Conservation (phyloP, 2,329 filamentous ascomycete species). For the Colletotrichum musicola region DNA sequence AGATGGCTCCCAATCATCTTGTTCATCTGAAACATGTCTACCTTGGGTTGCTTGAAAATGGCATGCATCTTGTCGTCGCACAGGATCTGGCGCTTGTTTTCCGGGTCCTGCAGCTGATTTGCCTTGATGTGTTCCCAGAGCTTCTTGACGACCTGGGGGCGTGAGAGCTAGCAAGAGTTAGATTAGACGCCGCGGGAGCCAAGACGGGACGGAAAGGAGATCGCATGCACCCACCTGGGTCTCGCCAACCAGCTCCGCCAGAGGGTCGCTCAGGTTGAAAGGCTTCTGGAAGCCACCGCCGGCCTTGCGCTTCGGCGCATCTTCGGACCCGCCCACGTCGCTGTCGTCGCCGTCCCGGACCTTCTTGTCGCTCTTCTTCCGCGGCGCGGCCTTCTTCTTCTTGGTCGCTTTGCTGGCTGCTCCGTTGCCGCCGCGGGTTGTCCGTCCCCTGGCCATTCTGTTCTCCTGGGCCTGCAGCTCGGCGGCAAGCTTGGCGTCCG, state of each 20-base stretch:
- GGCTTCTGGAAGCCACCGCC: conserved; percentile 95
- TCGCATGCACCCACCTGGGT: conserved; percentile 62
- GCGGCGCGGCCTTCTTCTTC: conserved; percentile 76
- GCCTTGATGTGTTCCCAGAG: conserved; percentile 96
- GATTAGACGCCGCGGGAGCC: conserved; percentile 7
- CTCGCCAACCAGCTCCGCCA: conserved; percentile 79
- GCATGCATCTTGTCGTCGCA: conserved; percentile 94
- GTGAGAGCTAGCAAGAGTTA: conserved; percentile 75
- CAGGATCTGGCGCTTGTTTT: conserved; percentile 89
- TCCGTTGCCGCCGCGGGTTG: conserved; percentile 79
- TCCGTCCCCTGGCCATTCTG: conserved; percentile 71
- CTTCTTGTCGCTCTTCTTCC: conserved; percentile 82
- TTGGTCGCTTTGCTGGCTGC: conserved; percentile 62
- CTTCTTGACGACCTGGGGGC: conserved; percentile 95
- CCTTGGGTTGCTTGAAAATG: conserved; percentile 89
- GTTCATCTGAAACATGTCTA: conserved; percentile 99
- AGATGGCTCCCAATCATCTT: conserved; percentile 92
- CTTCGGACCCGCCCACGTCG: conserved; percentile 75
- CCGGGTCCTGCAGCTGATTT: conserved; percentile 89
- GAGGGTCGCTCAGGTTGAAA: conserved; percentile 77
- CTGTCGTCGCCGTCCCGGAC: conserved; percentile 85
- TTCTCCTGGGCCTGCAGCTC: conserved; percentile 95
- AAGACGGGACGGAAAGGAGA: not conserved
- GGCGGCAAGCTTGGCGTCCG: conserved; percentile 89
- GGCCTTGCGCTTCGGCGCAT: conserved; percentile 78